Evolutionary conservation across 805 yeast species (phyloP), one percentile per base, ranked within the genome.

Genomic region (Yarrowia hollandica): DNA sequence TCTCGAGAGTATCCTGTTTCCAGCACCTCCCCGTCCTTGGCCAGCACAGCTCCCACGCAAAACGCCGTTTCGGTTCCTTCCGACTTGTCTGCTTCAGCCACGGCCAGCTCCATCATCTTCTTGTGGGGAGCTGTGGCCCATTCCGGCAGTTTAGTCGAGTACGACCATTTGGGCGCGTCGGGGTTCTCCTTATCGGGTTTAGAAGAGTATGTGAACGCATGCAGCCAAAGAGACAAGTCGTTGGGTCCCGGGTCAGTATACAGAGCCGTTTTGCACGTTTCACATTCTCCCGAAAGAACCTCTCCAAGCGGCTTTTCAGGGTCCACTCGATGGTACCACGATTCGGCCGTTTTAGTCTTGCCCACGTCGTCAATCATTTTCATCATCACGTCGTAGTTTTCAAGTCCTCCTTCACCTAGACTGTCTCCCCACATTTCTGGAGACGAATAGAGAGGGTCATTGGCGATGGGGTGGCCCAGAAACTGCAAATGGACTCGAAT

Each of bases 31-130:
- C 79, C 79, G 34, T 87, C 86, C 59, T 79, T 72, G 0, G 83
- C 92, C 4, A 94, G 74, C 0, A 90, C 84, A 0, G 96, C 95
- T 5, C 99, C 99, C n/a, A 94, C 98, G 63, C 91, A 83, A 69
- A 87, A 92, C 19, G 96, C 97, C 0, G 96, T 87, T 30, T 81
- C 81, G 0, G 96, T 86, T 21, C 86, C 86, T 3, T 82, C 89
- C 68, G 97, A 89, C 67, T 86, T 85, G 21, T 78, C 74, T 0
- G 98, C 98, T 67, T 88, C 83, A 23, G 78, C 79, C 11, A 94
- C 70, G 0, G 98, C 97, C 62, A 82, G 44, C 59, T 80, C 75
- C 97, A 94, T 90, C 69, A 74, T 85, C 57, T 74, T 73, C 16
- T 74, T 69, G 62, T 84, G 86, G 0, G 80, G 75, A 6, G 74